Percentiles rank a stretch among this genome's conserved stretches.
Conservation (phyloP, 306 rosid genomes). For the Inga oerstediana region DNA sequence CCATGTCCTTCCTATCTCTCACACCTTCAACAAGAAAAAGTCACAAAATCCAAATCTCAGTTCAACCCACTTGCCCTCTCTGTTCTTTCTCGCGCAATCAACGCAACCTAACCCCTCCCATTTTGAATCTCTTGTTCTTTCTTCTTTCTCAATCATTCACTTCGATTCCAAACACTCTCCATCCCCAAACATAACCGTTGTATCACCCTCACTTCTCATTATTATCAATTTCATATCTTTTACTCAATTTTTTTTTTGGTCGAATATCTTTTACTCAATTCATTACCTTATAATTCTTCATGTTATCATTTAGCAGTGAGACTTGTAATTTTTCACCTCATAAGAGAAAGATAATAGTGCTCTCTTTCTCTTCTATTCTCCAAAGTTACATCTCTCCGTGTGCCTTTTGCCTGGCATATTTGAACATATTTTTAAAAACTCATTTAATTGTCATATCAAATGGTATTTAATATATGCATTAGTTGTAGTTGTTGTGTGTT, state of each 20-base stretch:
- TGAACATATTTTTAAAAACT: not conserved
- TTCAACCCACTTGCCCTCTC: constrained; percentile 38
- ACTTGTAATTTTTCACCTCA: not conserved
- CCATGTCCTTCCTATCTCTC: constrained; percentile 42
- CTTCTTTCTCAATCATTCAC: not conserved
- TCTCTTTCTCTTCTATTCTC: not conserved
- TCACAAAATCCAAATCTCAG: constrained; percentile 45
- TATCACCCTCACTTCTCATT: not conserved
- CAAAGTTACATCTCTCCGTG: not conserved
- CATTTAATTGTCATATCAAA: not conserved
- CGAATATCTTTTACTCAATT: not conserved
- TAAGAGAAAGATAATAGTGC: not conserved
- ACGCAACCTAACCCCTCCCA: constrained; percentile 45
- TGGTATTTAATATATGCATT: not conserved
- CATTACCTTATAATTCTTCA: not conserved
- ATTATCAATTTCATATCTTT: not conserved
- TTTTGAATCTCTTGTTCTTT: constrained; percentile 21
- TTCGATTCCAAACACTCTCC: not conserved
- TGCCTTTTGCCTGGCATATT: not conserved
- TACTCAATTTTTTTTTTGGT: too few species aligned
- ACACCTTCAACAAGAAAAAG: constrained; percentile 3
- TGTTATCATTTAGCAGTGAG: not conserved
- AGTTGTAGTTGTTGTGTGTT: not conserved
- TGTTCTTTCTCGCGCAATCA: constrained; percentile 56
- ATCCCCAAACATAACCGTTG: not conserved